These are phyloP conservation scores for Talaromyces sp. DNA, from an alignment of 2,329 filamentous ascomycete genomes.

Conservation along the genomic window DNA sequence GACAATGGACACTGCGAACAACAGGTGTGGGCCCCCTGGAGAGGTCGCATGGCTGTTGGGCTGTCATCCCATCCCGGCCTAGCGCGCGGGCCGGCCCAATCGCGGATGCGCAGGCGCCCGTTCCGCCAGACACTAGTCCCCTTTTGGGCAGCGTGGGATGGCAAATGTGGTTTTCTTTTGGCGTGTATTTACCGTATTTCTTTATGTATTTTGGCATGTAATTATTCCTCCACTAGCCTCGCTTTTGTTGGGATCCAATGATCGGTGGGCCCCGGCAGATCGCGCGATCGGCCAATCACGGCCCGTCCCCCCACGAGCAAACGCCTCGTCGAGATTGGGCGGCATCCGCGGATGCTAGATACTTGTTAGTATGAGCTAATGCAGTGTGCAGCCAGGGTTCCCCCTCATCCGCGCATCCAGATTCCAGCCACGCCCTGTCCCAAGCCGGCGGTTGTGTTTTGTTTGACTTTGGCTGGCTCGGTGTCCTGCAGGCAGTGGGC, in stretches of 20 bases:
- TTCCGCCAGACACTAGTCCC: conserved; percentile 7
- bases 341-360: conserved; percentile 12
- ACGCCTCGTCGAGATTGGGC: conserved; percentile 4
- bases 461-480: neutral
- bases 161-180: too few species aligned
- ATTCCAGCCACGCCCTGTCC: neutral
- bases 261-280: conserved; percentile 1
- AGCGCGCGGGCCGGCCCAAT: conserved; percentile 9
- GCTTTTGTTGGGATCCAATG: neutral
- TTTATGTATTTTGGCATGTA: neutral
- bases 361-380: too few species aligned
- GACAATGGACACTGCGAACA: too few species aligned
- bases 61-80: conserved; percentile 4
- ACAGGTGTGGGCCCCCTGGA: neutral
- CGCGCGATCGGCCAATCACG: conserved; percentile 10
- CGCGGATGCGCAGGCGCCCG: conserved; percentile 10
- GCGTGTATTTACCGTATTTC: neutral
- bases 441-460: neutral
- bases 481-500: too few species aligned
- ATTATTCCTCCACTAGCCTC: neutral
- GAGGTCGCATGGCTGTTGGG: conserved; percentile 8
- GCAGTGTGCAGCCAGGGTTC: neutral
- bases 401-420: too few species aligned
- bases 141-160: too few species aligned
- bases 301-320: conserved; percentile 8